Conservation (phyloP, 257 asterid genomes). For the Forsythia viridissima region DNA sequence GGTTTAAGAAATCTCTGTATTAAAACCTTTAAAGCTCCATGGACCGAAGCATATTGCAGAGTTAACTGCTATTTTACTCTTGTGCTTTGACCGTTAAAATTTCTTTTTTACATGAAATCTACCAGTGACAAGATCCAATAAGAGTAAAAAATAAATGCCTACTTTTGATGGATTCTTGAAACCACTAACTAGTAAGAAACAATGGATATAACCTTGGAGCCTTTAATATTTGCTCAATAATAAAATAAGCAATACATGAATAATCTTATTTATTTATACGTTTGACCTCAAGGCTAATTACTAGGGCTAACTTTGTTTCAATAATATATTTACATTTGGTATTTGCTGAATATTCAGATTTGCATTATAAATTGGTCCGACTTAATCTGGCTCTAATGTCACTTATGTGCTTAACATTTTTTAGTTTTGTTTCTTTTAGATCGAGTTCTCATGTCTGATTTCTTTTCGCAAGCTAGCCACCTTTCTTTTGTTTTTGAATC, state of each 20-base stretch:
- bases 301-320: neutral
- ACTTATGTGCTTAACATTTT: neutral
- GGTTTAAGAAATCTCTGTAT: neutral
- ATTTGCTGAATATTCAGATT: slow-evolving; percentile 1
- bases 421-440: neutral
- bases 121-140: neutral
- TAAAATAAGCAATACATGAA: neutral
- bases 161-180: neutral
- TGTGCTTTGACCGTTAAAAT: neutral
- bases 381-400: neutral
- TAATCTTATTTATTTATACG: neutral
- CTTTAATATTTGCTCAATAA: neutral
- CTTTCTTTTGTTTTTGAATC: neutral
- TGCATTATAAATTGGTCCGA: neutral
- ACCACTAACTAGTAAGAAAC: neutral
- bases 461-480: neutral
- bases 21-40: neutral
- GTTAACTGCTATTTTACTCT: neutral
- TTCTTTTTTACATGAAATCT: neutral
- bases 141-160: neutral
- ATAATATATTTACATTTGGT: neutral
- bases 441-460: neutral
- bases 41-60: neutral
- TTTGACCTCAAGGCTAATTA: slow-evolving; percentile 11
- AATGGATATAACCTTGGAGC: neutral